These are phyloP conservation scores for Oidiodendron maius DNA, from an alignment of 495 filamentous ascomycete genomes.

Conservation along the genomic window DNA sequence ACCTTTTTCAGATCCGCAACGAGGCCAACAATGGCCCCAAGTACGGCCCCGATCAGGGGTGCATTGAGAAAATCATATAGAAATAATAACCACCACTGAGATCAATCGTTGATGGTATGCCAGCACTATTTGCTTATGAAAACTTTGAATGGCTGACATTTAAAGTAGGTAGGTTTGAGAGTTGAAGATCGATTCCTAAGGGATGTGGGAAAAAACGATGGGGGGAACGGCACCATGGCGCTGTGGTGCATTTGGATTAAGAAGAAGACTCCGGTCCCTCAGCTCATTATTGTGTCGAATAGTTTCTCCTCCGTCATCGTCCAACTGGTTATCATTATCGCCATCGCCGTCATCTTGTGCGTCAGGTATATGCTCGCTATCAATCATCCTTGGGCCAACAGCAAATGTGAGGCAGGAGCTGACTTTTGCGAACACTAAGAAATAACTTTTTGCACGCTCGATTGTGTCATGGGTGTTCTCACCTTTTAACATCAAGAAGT, in stretches of 20 bases:
- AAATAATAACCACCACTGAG: conserved; percentile 35
- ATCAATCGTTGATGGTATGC: conserved; percentile 28
- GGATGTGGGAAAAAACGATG: background rate
- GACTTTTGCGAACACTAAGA: conserved; percentile 51
- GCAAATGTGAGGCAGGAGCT: conserved; percentile 47
- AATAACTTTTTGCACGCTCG: conserved; percentile 63
- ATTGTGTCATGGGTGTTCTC: conserved; percentile 46
- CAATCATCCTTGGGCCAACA: conserved; percentile 55
- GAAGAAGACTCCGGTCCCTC: conserved; percentile 6
- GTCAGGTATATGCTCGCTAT: conserved; percentile 36
- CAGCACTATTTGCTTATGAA: conserved; percentile 28
- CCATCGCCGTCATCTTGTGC: conserved; percentile 20
- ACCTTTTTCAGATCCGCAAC: conserved; percentile 53
- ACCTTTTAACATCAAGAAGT: conserved; percentile 40
- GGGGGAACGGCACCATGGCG: conserved; percentile 2
- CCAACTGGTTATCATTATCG: conserved; percentile 20
- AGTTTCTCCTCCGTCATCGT: conserved; percentile 8
- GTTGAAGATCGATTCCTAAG: background rate
- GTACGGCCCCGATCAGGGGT: conserved; percentile 56
- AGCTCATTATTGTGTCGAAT: conserved; percentile 12
- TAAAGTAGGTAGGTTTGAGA: background rate
- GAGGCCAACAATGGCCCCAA: conserved; percentile 59
- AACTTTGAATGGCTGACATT: conserved; percentile 18
- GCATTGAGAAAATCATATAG: conserved; percentile 55
- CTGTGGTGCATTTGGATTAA: background rate